phyloP scores from a whole-genome alignment of 257 asterid genomes.

The Primulina eburnea region DNA sequence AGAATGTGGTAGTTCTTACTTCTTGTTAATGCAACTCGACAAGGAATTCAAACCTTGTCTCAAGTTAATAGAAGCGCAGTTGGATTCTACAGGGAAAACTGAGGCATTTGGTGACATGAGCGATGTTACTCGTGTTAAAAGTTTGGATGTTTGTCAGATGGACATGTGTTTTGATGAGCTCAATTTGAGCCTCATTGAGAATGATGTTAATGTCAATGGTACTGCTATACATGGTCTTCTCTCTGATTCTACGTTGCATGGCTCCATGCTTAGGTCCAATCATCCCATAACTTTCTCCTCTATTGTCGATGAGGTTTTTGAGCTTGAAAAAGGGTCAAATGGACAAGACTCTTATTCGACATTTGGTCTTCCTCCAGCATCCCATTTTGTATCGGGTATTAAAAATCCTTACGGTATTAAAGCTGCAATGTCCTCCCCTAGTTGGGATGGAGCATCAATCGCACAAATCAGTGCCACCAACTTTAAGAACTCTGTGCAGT shows the following conservation, averaged over 20 bases:
- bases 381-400: slow-evolving; percentile 56
- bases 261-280: slow-evolving; percentile 46
- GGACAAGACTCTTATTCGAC: slow-evolving; percentile 50
- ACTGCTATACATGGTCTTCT: slow-evolving; percentile 50
- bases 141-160: slow-evolving; percentile 74
- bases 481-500: slow-evolving; percentile 52
- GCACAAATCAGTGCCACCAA: slow-evolving; percentile 40
- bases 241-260: slow-evolving; percentile 43
- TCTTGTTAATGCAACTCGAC: slow-evolving; percentile 89
- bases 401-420: slow-evolving; percentile 43
- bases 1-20: slow-evolving; percentile 84
- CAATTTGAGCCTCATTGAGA: slow-evolving; percentile 75
- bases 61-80: slow-evolving; percentile 75
- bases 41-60: slow-evolving; percentile 84
- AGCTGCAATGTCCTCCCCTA: slow-evolving; percentile 59
- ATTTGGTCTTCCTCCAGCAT: slow-evolving; percentile 45
- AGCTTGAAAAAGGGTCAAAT: slow-evolving; percentile 81
- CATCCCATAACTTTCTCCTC: slow-evolving; percentile 58
- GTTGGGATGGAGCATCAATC: slow-evolving; percentile 58
- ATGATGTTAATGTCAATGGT: slow-evolving; percentile 37
- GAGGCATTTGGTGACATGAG: slow-evolving; percentile 60
- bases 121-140: slow-evolving; percentile 60
- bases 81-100: slow-evolving; percentile 59
- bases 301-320: slow-evolving; percentile 91
- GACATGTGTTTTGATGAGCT: slow-evolving; percentile 75